Conservation (phyloP, 169 alveolate genomes). For the Plasmodium vinckei region DNA sequence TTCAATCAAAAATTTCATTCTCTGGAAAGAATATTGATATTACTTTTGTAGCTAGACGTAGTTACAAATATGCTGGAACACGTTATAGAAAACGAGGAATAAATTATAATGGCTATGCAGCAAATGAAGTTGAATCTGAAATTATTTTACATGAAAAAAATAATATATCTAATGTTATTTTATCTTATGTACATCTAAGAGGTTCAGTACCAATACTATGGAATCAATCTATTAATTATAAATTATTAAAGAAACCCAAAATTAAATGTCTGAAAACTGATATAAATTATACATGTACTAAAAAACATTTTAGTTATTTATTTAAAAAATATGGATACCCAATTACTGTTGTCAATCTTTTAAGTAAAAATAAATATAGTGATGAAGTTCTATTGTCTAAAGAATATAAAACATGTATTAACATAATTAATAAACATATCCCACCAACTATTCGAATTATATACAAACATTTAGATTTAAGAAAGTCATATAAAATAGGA, state of each 20-base stretch:
- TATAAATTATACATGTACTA: constrained; percentile 86
- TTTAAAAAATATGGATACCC: constrained; percentile 81
- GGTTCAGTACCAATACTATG: constrained; percentile 97
- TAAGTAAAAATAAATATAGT: constrained; percentile 77
- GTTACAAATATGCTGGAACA: constrained; percentile 95
- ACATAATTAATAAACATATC: constrained; percentile 69
- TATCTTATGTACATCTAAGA: constrained; percentile 93
- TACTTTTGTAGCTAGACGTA: constrained; percentile 92
- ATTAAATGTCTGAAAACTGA: constrained; percentile 83
- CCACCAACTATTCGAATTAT: constrained; percentile 74
- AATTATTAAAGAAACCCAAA: constrained; percentile 82
- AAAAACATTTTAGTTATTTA: constrained; percentile 69
- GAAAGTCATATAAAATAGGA: constrained; percentile 71
- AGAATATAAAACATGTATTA: constrained; percentile 55
- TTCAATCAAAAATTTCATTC: constrained; percentile 66
- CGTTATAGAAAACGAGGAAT: constrained; percentile 96
- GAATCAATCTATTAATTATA: constrained; percentile 86
- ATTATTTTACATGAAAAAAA: constrained; percentile 87
- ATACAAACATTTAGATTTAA: constrained; percentile 76
- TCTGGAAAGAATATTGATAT: constrained; percentile 77
- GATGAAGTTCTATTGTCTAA: constrained; percentile 80
- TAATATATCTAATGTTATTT: constrained; percentile 79
- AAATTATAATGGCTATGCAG: constrained; percentile 88
- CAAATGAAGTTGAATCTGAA: constrained; percentile 97
- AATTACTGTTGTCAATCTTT: constrained; percentile 76